These are phyloP conservation scores for Debaryomyces psychrophilus DNA, from an alignment of 1,139 yeast species.

Conservation along the genomic window DNA sequence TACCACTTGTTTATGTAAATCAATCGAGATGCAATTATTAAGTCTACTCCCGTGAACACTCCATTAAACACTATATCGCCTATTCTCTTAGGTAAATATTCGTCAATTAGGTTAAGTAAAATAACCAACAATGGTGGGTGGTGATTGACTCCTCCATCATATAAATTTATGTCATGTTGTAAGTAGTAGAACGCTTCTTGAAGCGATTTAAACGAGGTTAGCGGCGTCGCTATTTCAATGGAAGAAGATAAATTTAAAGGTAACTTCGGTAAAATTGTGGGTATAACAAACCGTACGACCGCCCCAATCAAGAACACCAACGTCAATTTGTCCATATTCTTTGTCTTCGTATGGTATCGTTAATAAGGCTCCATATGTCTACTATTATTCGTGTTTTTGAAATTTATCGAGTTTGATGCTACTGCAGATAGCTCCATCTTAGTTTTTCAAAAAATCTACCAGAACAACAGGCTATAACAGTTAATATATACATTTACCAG, in stretches of 20 bases:
- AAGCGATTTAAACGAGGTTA: conserved; percentile 66
- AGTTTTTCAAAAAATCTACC: neutral
- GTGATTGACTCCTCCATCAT: conserved; percentile 85
- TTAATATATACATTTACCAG: neutral
- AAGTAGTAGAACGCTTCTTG: conserved; percentile 79
- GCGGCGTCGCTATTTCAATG: conserved; percentile 81
- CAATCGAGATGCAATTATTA: conserved; percentile 44
- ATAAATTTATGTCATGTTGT: conserved; percentile 63
- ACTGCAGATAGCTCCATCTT: conserved; percentile 6
- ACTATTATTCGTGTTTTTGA: conserved; percentile 4
- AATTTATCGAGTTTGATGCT: neutral
- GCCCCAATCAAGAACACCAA: conserved; percentile 36
- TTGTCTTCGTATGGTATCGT: neutral
- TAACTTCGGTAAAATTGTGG: conserved; percentile 37
- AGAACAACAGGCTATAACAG: neutral
- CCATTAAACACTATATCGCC: conserved; percentile 28
- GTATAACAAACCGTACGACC: conserved; percentile 34
- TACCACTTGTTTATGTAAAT: conserved; percentile 46
- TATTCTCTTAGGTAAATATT: conserved; percentile 28
- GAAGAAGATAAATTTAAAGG: conserved; percentile 34
- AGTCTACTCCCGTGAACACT: conserved; percentile 46
- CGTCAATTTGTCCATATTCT: conserved; percentile 24
- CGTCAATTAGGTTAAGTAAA: conserved; percentile 43
- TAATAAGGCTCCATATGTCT: neutral
- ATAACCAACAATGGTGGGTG: conserved; percentile 76